Base-by-base conservation (phyloP, 2,329 filamentous ascomycete genomes). In the Alternaria sp. region DNA sequence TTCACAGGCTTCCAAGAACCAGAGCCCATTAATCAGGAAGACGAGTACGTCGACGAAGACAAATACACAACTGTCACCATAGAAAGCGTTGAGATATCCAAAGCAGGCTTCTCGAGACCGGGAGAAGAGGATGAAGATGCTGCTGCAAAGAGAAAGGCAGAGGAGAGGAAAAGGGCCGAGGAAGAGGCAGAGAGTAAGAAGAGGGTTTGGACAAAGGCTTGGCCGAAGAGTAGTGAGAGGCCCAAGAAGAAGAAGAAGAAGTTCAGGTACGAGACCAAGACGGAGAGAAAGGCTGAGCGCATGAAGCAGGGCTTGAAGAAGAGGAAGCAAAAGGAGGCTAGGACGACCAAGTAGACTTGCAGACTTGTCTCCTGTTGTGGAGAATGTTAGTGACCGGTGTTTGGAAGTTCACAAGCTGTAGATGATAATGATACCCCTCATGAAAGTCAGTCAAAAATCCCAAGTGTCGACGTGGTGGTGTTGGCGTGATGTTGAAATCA, bases 1-100 rank as follows among this genome's bases (percentile, higher is more conserved):
- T 62, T 67, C 51, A 56, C 46, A n/a, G 62, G 67, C n/a, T 67
- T 68, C 50, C 57, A 61, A 36, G 88, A 90, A 65, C 75, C 57
- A 48, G 83, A 87, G 23, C 79, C 80, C 6, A 78, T 95, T 42
- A 88, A 96, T 73, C 88, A 92, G 67, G 91, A 97, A 75, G 93
- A 94, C 67, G 93, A 98, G 77, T 99, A 97, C 79, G 86, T 97
- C 65, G 95, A 99, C 77, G 95, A 98, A 76, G 94, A 97, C 77
- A 91, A 90, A 74, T 97, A 92, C 76, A 98, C 95, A 0, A 97
- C 92, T 0, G 95, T 99, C 26, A 97, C 92, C 0, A 88, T 99
- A 1, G 94, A 97, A 76, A 90, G 91, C 10, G 92, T 99, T 67
- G 90, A 89, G 62, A 85, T 96, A 14, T 89, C 90, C 11, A 86